Evolutionary conservation across 257 asterid species (phyloP).

Genomic region (Ehretia macrophylla): DNA sequence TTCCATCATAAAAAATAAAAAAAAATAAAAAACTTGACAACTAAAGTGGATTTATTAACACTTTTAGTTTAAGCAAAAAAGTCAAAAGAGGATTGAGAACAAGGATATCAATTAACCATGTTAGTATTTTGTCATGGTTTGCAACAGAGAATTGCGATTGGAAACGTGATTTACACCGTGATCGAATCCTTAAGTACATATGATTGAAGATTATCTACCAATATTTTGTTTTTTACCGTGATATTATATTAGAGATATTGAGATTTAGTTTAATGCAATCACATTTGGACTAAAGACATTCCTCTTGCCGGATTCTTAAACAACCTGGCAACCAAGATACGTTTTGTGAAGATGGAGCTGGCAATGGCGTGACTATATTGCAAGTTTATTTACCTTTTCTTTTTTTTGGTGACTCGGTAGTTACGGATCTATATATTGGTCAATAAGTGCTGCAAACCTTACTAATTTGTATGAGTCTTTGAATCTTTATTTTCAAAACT

Average conservation of each 20-base stretch:
- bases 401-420: too few species aligned
- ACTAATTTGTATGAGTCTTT: too few species aligned
- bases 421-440: too few species aligned
- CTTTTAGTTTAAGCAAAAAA: too few species aligned
- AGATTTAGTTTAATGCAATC: conserved; percentile 10
- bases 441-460: too few species aligned
- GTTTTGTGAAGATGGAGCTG: conserved; percentile 9
- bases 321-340: conserved; percentile 13
- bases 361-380: conserved; percentile 10
- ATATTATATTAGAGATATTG: not conserved
- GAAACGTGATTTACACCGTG: conserved; percentile 23
- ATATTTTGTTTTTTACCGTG: not conserved
- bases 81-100: too few species aligned
- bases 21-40: too few species aligned
- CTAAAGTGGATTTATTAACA: too few species aligned
- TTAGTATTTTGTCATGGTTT: not conserved
- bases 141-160: conserved; percentile 9
- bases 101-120: not conserved
- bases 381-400: too few species aligned
- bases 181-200: conserved; percentile 12
- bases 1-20: too few species aligned
- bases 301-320: conserved; percentile 12
- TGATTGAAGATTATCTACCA: conserved; percentile 12
- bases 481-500: too few species aligned
- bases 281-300: conserved; percentile 15